Evolutionary conservation across 2,329 filamentous ascomycete genomes (phyloP), one percentile per base, ranked within the genome.

Genomic region (Neurospora sp.): DNA sequence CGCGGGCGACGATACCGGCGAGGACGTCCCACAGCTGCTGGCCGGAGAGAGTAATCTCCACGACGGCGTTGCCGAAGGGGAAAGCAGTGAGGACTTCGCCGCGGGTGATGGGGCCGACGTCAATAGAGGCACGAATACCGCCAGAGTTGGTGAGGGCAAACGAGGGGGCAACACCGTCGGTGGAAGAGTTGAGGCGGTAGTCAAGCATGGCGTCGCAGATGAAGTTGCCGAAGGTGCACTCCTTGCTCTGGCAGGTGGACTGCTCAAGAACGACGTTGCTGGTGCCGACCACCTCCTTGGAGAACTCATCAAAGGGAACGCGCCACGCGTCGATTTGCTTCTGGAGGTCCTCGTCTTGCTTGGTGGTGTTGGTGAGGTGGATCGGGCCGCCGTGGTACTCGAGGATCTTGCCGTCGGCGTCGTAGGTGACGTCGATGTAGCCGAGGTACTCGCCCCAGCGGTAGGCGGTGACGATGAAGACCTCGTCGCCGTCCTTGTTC

Each of bases 361-460:
- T 78, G 0, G 87, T 90, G 3, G 82, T 79, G 78, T 90, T 90
- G 77, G 85, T 87, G 69, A 91, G 79, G 75, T 89, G 88, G 73
- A 91, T 86, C 0, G 89, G 88, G 0, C 84, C 88, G 39, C 88
- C 88, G 74, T 85, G 84, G 78, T 91, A 91, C 4, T 83, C 83
- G 6, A 90, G 81, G 17, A 89, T 85, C 77, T 85, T 87, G 76
- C 89, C 89, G 1, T 85, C 79, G 4, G 81, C 73, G 74, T 89
- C 87, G 74, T 89, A 91, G 0, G 86, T 87, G 8, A 91, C 83
- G 72, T 90, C 88, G 73, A 91, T 91, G 77, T 88, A 88, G 70
- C 88, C 89, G 2, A 91, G 78, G 69, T 90, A 90, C 79, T 90
- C 87, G 68, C 88, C 88, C 89, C 89, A 91, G 72, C 88, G 85